A percentile compares a stretch with the other conserved stretches of the same genome.
phyloP scores from a whole-genome alignment of 1,284 basidiomycete genomes.

The Leccinum pachyderme region DNA sequence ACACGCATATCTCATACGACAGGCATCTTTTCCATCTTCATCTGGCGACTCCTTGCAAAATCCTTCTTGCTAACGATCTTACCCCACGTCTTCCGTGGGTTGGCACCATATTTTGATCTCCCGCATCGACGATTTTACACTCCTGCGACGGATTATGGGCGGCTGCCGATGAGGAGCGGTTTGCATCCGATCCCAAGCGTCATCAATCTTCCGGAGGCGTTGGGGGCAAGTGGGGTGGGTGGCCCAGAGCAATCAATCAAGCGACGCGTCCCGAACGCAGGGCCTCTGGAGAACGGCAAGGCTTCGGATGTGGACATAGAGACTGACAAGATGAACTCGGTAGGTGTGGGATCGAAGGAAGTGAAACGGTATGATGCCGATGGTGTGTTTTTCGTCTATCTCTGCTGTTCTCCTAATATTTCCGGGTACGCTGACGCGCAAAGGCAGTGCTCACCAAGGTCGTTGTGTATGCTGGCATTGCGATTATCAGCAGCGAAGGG shows the following conservation, averaged over 20 bases:
- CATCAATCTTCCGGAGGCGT: constrained; percentile 65
- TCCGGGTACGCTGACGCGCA: not conserved
- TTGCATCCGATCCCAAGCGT: constrained; percentile 82
- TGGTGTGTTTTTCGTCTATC: constrained; percentile 46
- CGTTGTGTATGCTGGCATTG: constrained; percentile 88
- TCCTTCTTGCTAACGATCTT: constrained; percentile 68
- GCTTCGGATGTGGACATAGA: constrained; percentile 4
- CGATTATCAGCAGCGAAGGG: constrained; percentile 58
- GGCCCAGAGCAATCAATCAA: constrained; percentile 23
- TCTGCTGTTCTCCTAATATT: constrained; percentile 5
- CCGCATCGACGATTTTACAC: constrained; percentile 84
- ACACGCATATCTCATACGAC: not conserved
- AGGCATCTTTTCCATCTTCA: constrained; percentile 71
- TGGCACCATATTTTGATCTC: constrained; percentile 61
- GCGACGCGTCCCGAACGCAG: constrained; percentile 17
- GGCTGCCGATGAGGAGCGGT: constrained; percentile 57
- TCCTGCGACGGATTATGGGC: constrained; percentile 82
- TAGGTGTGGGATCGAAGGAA: constrained; percentile 31
- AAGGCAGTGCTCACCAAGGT: constrained; percentile 83
- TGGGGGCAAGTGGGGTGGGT: constrained; percentile 35
- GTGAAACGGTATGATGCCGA: constrained; percentile 79
- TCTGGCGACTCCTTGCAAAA: constrained; percentile 86
- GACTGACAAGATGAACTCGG: constrained; percentile 24
- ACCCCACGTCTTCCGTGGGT: constrained; percentile 77
- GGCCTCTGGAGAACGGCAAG: constrained; percentile 5